Base-by-base conservation (phyloP, 495 filamentous ascomycete genomes). In the Hyaloscypha hepaticicola region DNA sequence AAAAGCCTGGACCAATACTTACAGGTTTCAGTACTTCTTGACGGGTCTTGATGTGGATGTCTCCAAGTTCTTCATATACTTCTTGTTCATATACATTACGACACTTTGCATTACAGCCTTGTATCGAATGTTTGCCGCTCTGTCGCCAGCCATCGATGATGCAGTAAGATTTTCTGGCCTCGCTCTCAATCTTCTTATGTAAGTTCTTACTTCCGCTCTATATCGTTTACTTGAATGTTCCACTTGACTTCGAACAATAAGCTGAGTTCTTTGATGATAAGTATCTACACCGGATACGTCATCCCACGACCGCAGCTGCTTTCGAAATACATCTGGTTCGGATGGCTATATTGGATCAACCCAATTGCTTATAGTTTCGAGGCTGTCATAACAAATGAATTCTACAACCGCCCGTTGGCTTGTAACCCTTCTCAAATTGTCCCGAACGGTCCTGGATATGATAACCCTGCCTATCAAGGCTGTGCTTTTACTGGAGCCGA, bases 61-160 rank as follows among this genome's bases (percentile, higher is more conserved):
- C 5, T 89, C 88, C 1, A 88, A 93, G 63, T 96, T 95, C 75
- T 95, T 96, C 74, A 94, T 93, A 75, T 90, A 89, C 81, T 79
- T 90, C 71, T 77, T 91, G 48, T 85, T 93, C 71, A 82, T 85
- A 0, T 85, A 90, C 63, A 61, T 81, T 0, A 89, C 78, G 1
- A 89, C 88, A 0, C 81, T 92, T 56, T 82, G 81, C 67, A 80
- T 90, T 41, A 91, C 88, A 0, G 33, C 60, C 7, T 65, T 92
- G 28, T 92, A 90, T 69, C 85, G 90, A 16, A 91, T 91, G 88
- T 90, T 92, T 68, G 90, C 88, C 1, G 82, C 87, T 7, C 73
- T 92, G 6, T 90, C 86, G 2, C 87, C 88, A 0, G 83, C 82
- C 1, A 89, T 92, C 51, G 86, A 91, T 70, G 87, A 89, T 55